Evolutionary conservation across 768 basidiomycete species (phyloP), one percentile per base, ranked within the genome.

Genomic region (Coprinopsis cinerea): DNA sequence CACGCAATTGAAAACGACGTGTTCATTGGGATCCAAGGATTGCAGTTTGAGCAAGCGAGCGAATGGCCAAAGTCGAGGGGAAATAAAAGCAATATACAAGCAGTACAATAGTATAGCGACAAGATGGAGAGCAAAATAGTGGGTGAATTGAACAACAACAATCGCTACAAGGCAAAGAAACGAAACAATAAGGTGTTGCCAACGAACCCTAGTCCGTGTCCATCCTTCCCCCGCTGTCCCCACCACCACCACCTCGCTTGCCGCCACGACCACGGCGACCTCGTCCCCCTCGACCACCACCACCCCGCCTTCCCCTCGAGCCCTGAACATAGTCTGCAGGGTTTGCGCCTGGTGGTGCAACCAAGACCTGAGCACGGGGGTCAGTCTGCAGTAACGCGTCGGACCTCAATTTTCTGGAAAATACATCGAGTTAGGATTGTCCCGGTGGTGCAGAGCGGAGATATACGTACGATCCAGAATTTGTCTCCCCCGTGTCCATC

Each of bases 391-490:
- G 63, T 43, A 92, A 74, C 1, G 79, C 79, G 61, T 93, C 90
- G 2, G 90, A 92, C 47, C 90, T 86, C 74, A 93, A 74, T 78
- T 91, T 92, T 53, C 90, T 92, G 57, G 3, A 27, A 39, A 44
- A 44, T 45, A 13, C 25, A 27, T 2, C 15, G 18, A 40, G 28
- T 42, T n/a, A 48, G 34, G 39, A 26, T 17, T 15, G 15, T 30
- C 20, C 32, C 1, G n/a, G 6, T 14, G 32, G 30, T n/a, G 30
- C 26, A 37, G 36, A 40, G 18, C 14, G 7, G 27, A 36, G 22
- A 23, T 46, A 26, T 13, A 76, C 81, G 67, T 60, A 88, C 85
- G 85, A 83, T 48, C 74, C 74, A n/a, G 64, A n/a, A 57, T 13
- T 67, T 66, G 22, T 68, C 66, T 6, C 10, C 13, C 63, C 67